Base-by-base conservation (phyloP, 257 asterid species). In the Jacaranda mimosifolia region DNA sequence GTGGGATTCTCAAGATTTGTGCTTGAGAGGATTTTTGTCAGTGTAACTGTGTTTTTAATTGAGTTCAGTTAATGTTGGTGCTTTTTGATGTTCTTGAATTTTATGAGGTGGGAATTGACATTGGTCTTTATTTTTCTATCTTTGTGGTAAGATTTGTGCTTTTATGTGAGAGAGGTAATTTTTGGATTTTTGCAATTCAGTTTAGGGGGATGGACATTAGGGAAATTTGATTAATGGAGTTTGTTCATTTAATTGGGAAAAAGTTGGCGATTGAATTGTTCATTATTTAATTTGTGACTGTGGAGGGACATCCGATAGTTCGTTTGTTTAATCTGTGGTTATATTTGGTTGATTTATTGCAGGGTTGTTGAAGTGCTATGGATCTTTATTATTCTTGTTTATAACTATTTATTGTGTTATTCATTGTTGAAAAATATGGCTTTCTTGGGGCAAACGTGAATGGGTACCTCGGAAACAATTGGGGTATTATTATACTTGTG, bases 141-240 rank as follows among this genome's bases (percentile, higher is more conserved):
- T 14, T 59, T 66, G 59, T 56, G 57, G 21, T 53, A 39, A 72
- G 53, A 73, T 76, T 72, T 43, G 66, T 40, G 68, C 76, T 68
- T 67, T 77, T 39, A 69, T 69, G 80, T 60, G 77, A 9, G 52
- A 9, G 52, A 62, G 74, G 38, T 70, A 35, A 14, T 12, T 26
- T 66, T 18, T 36, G 19, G 77, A 68, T 38, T 71, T 66, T 49
- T 56, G 73, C 58, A 39, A 74, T 36, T 57, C 9, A 56, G 5
- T 76, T 32, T 52, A 56, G 42, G 56, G 52, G 75, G 68, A 15
- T 0, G 26, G 36, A 21, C 45, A 56, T 32, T 11, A 60, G 17
- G 18, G 38, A 56, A 58, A 7, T 67, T 68, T 66, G 72, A 76
- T 75, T 76, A 14, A 42, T 76, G 52, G 48, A 73, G 40, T 62